Evolutionary conservation across 495 filamentous ascomycete genomes (phyloP).

Genomic region (Cladorrhinum samala): DNA sequence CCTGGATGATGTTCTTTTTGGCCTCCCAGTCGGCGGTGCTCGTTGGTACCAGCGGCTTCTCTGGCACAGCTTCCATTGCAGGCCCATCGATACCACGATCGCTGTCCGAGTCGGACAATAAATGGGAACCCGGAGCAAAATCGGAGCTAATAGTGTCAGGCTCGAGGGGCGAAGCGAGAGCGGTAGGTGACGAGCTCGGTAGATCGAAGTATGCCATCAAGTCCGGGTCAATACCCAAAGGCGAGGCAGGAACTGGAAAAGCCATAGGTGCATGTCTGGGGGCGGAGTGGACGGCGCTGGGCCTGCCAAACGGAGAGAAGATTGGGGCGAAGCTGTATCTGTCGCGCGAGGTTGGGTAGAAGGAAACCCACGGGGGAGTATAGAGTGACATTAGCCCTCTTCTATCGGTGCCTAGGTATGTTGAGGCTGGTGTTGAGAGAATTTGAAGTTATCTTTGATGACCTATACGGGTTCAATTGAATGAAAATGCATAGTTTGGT

Average conservation of each 20-base stretch:
- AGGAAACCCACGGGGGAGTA: too few relatives aligned
- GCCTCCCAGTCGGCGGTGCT: conserved; percentile 28
- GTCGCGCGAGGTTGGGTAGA: too few relatives aligned
- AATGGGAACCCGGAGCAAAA: background rate
- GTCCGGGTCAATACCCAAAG: background rate
- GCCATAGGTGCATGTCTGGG: background rate
- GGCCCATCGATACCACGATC: background rate
- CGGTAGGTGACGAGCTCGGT: too few relatives aligned
- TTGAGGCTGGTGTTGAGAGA: too few relatives aligned
- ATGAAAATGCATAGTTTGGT: too few relatives aligned
- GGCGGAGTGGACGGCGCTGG: background rate
- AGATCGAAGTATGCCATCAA: background rate
- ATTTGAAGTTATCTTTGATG: too few relatives aligned
- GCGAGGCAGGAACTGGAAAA: background rate
- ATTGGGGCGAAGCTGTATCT: too few relatives aligned
- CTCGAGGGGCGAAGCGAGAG: too few relatives aligned
- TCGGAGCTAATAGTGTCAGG: background rate
- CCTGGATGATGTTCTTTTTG: conserved; percentile 23
- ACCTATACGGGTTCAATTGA: too few relatives aligned
- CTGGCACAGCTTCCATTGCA: background rate
- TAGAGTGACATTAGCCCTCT: too few relatives aligned
- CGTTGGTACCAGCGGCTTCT: conserved; percentile 27
- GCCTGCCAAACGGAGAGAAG: too few relatives aligned
- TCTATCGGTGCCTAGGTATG: too few relatives aligned
- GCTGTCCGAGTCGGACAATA: background rate